Conservation (phyloP, 441 rosid species). For the Eruca vesicaria region DNA sequence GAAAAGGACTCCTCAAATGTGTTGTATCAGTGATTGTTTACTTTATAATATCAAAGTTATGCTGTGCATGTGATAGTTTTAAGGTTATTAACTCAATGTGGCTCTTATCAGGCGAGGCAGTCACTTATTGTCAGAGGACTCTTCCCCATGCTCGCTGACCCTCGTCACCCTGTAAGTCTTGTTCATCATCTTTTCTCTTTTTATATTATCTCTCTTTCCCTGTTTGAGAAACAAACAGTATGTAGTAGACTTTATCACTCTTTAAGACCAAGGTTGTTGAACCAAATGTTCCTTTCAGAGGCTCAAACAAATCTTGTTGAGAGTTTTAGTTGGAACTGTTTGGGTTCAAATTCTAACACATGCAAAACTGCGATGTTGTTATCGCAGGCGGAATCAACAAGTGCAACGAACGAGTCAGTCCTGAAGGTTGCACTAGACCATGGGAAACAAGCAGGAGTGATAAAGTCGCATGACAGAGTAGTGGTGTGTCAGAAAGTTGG, state of each 20-base stretch:
- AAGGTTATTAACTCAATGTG: slow-evolving; percentile 13
- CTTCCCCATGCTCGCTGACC: slow-evolving; percentile 97
- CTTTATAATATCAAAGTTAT: background rate
- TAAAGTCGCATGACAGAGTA: slow-evolving; percentile 81
- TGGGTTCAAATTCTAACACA: background rate
- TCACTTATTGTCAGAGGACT: slow-evolving; percentile 90
- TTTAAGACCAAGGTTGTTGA: background rate
- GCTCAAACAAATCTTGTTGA: background rate
- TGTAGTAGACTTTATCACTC: background rate
- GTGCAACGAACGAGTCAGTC: slow-evolving; percentile 82
- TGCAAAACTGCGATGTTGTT: slow-evolving; percentile 1
- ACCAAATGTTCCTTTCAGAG: background rate
- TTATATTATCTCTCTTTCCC: background rate
- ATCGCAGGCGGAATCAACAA: slow-evolving; percentile 80
- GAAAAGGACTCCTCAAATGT: background rate
- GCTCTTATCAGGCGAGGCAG: slow-evolving; percentile 72
- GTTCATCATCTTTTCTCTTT: background rate
- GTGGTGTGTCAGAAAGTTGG: slow-evolving; percentile 97
- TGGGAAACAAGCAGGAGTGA: slow-evolving; percentile 77
- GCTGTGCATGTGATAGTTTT: background rate
- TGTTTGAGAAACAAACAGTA: background rate
- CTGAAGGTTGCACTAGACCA: slow-evolving; percentile 93
- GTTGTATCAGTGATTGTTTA: background rate
- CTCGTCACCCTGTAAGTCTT: slow-evolving; percentile 79
- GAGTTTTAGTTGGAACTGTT: background rate